Conservation (phyloP, 1,284 basidiomycete species). For the Schizophyllum amplum region DNA sequence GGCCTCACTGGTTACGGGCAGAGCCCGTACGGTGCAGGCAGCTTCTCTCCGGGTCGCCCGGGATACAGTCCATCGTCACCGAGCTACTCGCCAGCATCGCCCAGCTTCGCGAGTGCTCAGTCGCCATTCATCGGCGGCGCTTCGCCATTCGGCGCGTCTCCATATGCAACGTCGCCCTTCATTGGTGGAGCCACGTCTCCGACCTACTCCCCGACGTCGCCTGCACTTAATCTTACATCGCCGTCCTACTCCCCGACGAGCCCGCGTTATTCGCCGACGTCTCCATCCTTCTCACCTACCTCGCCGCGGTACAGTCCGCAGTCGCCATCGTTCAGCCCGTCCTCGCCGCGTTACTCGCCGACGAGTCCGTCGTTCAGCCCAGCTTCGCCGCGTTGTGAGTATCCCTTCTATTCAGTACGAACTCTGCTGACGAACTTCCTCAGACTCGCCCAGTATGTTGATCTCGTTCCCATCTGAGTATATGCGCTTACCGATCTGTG, state of each 20-base stretch:
- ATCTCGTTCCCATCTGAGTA: constrained; percentile 11
- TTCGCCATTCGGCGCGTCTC: constrained; percentile 75
- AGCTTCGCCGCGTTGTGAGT: constrained; percentile 76
- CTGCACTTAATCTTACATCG: constrained; percentile 71
- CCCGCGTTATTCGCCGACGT: constrained; percentile 79
- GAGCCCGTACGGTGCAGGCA: constrained; percentile 72
- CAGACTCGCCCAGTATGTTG: constrained; percentile 73
- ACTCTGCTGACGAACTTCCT: constrained; percentile 22
- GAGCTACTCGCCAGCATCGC: constrained; percentile 84
- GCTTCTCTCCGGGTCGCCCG: constrained; percentile 72
- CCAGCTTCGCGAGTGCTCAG: constrained; percentile 65
- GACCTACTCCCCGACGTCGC: constrained; percentile 82
- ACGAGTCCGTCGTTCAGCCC: constrained; percentile 84
- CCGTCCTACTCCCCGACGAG: constrained; percentile 86
- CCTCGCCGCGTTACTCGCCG: constrained; percentile 78
- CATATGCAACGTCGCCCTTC: constrained; percentile 75
- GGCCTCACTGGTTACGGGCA: constrained; percentile 70
- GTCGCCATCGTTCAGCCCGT: constrained; percentile 81
- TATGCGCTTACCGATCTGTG: constrained; percentile 14
- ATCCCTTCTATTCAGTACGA: constrained; percentile 7
- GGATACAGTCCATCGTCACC: constrained; percentile 81
- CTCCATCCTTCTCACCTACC: constrained; percentile 81
- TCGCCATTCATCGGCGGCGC: constrained; percentile 70
- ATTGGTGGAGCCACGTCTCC: constrained; percentile 67
- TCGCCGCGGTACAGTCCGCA: constrained; percentile 76